A percentile compares a stretch with the other conserved stretches of the same genome.
These are phyloP conservation scores for Penicillium psychrosexuale DNA, from an alignment of 2,329 filamentous ascomycete genomes.

Conservation along the genomic window DNA sequence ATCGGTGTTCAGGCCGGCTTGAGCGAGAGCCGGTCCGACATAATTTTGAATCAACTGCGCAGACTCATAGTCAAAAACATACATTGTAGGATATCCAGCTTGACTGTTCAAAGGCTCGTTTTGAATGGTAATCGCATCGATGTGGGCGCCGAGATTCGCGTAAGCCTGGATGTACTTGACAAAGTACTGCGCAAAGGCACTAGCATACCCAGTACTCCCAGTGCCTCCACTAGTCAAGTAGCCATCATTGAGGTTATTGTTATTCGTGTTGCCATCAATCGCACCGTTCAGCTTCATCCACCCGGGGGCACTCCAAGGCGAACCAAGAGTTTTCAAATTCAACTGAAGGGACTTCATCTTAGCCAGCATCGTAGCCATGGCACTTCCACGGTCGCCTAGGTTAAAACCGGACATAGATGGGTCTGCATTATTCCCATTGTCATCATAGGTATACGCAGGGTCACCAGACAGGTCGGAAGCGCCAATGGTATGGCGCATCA, in stretches of 20 bases:
- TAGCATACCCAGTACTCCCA: constrained; percentile 32
- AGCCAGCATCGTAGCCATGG: constrained; percentile 39
- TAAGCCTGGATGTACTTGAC: constrained; percentile 40
- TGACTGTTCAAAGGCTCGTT: constrained; percentile 42
- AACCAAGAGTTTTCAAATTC: constrained; percentile 35
- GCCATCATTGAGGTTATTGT: constrained; percentile 36
- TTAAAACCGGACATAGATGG: constrained; percentile 31
- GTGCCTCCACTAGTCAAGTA: constrained; percentile 24
- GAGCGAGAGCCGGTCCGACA: constrained; percentile 27
- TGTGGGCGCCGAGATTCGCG: constrained; percentile 27
- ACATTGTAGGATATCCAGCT: constrained; percentile 40
- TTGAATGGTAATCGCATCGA: constrained; percentile 40
- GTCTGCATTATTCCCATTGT: constrained; percentile 36
- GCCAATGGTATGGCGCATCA: constrained; percentile 44
- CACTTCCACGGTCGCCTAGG: constrained; percentile 34
- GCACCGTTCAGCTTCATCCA: constrained; percentile 43
- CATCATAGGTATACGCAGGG: constrained; percentile 39
- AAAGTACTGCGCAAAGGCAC: constrained; percentile 36
- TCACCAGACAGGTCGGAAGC: constrained; percentile 36
- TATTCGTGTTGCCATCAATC: constrained; percentile 24
- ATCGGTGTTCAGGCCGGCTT: constrained; percentile 22
- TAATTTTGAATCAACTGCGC: constrained; percentile 32
- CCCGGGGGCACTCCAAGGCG: constrained; percentile 39
- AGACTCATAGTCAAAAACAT: constrained; percentile 36
- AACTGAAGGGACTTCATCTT: constrained; percentile 37